Conservation (phyloP, 352 stramenopile species). For the Phytophthora europaea region DNA sequence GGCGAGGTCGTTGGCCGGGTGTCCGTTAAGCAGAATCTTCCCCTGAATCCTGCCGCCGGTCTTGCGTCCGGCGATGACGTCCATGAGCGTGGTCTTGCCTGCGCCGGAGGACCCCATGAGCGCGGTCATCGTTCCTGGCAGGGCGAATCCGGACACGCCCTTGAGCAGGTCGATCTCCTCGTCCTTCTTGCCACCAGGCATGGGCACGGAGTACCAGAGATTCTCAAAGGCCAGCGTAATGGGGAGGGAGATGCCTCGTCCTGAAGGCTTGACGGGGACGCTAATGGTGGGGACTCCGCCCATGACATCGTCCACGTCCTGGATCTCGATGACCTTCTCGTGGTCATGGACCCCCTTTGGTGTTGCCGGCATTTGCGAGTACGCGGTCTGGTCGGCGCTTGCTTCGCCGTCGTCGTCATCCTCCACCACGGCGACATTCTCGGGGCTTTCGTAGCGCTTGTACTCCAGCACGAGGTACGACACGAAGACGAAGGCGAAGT, state of each 20-base stretch:
- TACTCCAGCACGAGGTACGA: conserved; percentile 29
- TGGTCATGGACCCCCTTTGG: no score
- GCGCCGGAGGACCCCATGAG: conserved; percentile 64
- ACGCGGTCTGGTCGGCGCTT: not conserved
- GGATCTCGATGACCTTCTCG: no score
- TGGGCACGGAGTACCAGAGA: conserved; percentile 52
- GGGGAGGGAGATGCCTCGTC: no score
- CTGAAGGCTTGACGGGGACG: no score
- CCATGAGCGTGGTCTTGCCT: conserved; percentile 65
- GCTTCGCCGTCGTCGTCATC: no score
- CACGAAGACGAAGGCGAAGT: conserved; percentile 40
- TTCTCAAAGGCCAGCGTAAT: conserved; percentile 49
- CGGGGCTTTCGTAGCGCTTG: conserved; percentile 31
- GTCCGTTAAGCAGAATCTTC: conserved; percentile 89
- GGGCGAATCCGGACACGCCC: conserved; percentile 45
- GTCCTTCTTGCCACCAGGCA: conserved; percentile 25
- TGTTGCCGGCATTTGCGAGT: no score
- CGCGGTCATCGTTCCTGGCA: conserved; percentile 51
- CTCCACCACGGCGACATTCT: no score
- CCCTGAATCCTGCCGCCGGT: conserved; percentile 52
- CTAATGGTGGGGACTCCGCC: no score
- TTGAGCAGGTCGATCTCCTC: conserved; percentile 49
- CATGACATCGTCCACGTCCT: no score
- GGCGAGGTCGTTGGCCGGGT: conserved; percentile 51
- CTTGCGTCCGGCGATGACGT: conserved; percentile 37